Evolutionary conservation across 352 stramenopile species (phyloP).

Genomic region (Phytophthora cactorum): DNA sequence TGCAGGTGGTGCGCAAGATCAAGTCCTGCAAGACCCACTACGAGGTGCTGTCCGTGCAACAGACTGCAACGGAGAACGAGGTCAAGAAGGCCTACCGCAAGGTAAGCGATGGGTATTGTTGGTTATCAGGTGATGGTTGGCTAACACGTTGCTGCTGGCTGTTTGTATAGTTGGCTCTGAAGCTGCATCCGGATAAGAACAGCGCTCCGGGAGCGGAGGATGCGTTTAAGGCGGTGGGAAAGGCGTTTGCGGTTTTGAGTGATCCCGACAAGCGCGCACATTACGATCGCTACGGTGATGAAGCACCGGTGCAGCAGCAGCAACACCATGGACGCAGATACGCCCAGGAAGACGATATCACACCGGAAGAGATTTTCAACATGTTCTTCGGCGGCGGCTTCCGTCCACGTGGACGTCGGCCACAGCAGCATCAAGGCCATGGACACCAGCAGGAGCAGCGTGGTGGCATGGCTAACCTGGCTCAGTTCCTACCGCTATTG

Average conservation of each 20-base stretch:
- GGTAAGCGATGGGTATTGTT: slow-evolving; percentile 38
- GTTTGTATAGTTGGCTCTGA: slow-evolving; percentile 79
- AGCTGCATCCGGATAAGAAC: slow-evolving; percentile 96
- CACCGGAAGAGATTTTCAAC: slow-evolving; percentile 93
- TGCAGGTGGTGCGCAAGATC: slow-evolving; percentile 90
- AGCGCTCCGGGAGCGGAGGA: slow-evolving; percentile 96
- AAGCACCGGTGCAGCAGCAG: slow-evolving; percentile 48
- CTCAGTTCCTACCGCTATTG: slow-evolving; percentile 87
- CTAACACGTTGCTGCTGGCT: slow-evolving; percentile 10
- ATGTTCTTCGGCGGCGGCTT: slow-evolving; percentile 92
- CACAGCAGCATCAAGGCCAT: slow-evolving; percentile 47
- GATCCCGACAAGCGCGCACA: slow-evolving; percentile 89
- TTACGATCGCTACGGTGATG: slow-evolving; percentile 86
- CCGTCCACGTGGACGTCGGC: slow-evolving; percentile 55
- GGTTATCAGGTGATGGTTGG: slow-evolving; percentile 6
- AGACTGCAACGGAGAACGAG: slow-evolving; percentile 80
- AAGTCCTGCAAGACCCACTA: slow-evolving; percentile 90
- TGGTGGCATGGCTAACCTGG: slow-evolving; percentile 54
- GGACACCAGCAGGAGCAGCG: slow-evolving; percentile 47
- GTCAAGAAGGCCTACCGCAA: slow-evolving; percentile 94
- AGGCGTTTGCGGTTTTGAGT: slow-evolving; percentile 94
- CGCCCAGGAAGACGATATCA: slow-evolving; percentile 83
- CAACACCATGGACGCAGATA: slow-evolving; percentile 47
- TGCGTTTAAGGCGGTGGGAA: slow-evolving; percentile 96
- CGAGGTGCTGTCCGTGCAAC: slow-evolving; percentile 82